These are phyloP conservation scores for Aureobasidium sp. DNA, from an alignment of 2,329 filamentous ascomycete genomes.

Conservation along the genomic window DNA sequence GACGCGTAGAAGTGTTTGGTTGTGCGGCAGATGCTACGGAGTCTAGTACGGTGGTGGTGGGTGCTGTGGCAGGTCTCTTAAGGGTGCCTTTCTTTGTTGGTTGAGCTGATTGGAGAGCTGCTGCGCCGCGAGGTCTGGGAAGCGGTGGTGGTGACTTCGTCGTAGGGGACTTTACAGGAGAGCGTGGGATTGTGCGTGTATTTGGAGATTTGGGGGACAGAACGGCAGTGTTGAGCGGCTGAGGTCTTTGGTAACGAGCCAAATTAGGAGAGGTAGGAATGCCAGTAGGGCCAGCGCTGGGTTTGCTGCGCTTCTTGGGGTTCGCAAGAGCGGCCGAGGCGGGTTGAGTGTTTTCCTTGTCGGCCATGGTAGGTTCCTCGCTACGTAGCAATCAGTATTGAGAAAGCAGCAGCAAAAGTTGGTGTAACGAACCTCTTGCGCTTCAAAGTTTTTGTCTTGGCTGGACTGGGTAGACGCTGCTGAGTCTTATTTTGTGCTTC, in stretches of 20 bases:
- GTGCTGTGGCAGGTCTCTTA: slow-evolving; percentile 11
- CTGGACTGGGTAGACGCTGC: slow-evolving; percentile 3
- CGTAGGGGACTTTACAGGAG: slow-evolving; percentile 34
- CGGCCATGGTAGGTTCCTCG: slow-evolving; percentile 50
- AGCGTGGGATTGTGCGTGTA: slow-evolving; percentile 57
- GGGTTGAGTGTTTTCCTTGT: slow-evolving; percentile 69
- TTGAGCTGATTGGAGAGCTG: not conserved
- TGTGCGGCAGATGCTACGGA: slow-evolving; percentile 53
- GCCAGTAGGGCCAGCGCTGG: slow-evolving; percentile 27
- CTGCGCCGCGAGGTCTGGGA: not conserved
- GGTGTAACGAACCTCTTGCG: slow-evolving; percentile 23
- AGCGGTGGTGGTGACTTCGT: slow-evolving; percentile 25
- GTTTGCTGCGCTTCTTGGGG: slow-evolving; percentile 56
- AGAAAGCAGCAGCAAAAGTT: slow-evolving; percentile 16
- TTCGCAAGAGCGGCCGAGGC: slow-evolving; percentile 46
- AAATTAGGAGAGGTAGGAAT: slow-evolving; percentile 20
- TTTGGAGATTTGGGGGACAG: slow-evolving; percentile 80
- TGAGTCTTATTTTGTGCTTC: slow-evolving; percentile 22
- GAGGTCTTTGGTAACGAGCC: slow-evolving; percentile 22
- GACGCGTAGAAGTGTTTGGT: slow-evolving; percentile 27
- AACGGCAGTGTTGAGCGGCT: slow-evolving; percentile 45
- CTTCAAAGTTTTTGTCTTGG: slow-evolving; percentile 20
- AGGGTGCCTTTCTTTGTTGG: not conserved
- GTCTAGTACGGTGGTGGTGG: slow-evolving; percentile 33
- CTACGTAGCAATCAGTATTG: slow-evolving; percentile 35